Evolutionary conservation across 306 rosid genomes (phyloP).

Genomic region (Prunus mongolica): DNA sequence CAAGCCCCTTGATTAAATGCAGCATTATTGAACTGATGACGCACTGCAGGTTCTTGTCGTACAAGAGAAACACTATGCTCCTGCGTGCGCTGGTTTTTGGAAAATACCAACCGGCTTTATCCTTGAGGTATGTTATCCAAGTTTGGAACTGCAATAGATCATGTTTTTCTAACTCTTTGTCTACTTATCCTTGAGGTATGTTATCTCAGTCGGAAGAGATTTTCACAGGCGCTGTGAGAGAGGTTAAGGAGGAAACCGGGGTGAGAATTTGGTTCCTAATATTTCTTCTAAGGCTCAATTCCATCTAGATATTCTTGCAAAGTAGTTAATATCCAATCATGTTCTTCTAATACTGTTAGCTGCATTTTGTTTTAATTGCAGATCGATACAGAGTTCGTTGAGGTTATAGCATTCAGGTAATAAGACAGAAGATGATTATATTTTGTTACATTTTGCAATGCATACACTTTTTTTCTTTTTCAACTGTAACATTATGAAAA

Average conservation of each 20-base stretch:
- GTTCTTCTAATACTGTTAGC: slow-evolving; percentile 16
- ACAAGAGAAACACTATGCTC: slow-evolving; percentile 80
- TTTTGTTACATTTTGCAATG: too few species aligned
- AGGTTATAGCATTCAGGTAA: slow-evolving; percentile 96
- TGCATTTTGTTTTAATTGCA: slow-evolving; percentile 39
- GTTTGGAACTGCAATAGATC: slow-evolving; percentile 10
- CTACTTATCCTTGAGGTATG: neutral
- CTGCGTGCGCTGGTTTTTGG: slow-evolving; percentile 64
- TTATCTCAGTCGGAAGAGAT: slow-evolving; percentile 76
- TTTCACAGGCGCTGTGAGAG: slow-evolving; percentile 86
- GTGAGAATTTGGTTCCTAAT: slow-evolving; percentile 32
- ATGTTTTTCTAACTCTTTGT: neutral
- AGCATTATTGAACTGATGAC: neutral
- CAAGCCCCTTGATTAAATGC: neutral
- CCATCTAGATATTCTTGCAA: neutral
- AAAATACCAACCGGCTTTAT: slow-evolving; percentile 96
- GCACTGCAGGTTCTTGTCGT: slow-evolving; percentile 77
- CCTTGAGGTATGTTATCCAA: slow-evolving; percentile 55
- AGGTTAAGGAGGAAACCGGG: slow-evolving; percentile 97
- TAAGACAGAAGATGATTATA: neutral
- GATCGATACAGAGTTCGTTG: slow-evolving; percentile 84
- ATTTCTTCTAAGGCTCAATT: neutral
- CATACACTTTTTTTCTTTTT: neutral
- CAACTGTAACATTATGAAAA: neutral
- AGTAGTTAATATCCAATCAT: neutral